Evolutionary conservation across 2,329 filamentous ascomycete species (phyloP), one percentile per base, ranked within the genome.

Genomic region (Dryadomyces sulphureus): DNA sequence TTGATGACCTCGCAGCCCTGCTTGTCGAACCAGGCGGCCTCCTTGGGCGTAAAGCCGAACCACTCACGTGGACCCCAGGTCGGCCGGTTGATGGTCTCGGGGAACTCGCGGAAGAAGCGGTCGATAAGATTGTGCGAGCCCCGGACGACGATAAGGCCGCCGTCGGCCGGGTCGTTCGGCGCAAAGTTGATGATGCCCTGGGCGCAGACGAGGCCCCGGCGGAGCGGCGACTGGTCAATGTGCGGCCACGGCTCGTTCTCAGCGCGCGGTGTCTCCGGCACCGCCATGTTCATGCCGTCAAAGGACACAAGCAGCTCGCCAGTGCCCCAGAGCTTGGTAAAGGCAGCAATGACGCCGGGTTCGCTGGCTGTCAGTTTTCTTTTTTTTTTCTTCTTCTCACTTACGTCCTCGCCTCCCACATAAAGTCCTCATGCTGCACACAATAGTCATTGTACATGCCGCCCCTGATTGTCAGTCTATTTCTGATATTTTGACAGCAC

Each of bases 281-380:
- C 49, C 1, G 61, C 61, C 25, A 65, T 45, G 50, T 65, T 64
- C 47, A 62, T 49, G 20, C 54, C 54, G 48, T 65, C 63, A 40
- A 64, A 65, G 3, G 57, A 60, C 27, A 52, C 54, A 2, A 65
- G 52, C 3, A 65, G 55, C 38, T 65, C 56, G 7, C 57, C 48
- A 1, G 60, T 63, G n/a, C 54, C 58, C 60, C 61, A 65, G 12
- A 65, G 5, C 27, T 60, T 62, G 35, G 57, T 59, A 41, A 68
- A 69, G 1, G 58, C 53, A 2, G 59, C 57, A 16, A 66, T 8
- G 0, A 66, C 58, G 7, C 54, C 59, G 1, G 62, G 63, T 49
- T 67, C 64, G 9, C 35, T 40, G 25, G 21, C 12, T 11, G 20
- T 24, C 7, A 38, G 19, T 21, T 38, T 38, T 6, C n/a, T n/a